Evolutionary conservation across 345 rosid genomes (phyloP).

Genomic region (Brassica juncea): DNA sequence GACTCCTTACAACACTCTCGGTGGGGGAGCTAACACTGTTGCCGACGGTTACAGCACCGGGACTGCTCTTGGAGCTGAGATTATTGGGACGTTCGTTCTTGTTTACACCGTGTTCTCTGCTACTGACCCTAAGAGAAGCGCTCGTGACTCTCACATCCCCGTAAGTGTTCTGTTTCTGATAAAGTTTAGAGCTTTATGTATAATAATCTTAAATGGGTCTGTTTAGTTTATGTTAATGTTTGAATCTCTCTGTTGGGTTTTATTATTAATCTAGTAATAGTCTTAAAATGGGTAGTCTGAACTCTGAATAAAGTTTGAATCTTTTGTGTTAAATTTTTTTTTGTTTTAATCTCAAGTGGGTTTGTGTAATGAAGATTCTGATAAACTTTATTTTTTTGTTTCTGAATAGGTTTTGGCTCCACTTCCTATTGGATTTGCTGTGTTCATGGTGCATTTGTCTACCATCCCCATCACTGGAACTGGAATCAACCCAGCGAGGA

Average conservation of each 20-base stretch:
- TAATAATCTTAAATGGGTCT: neutral
- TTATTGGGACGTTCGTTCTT: constrained; percentile 80
- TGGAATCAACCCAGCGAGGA: constrained; percentile 78
- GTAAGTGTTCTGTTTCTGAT: constrained; percentile 46
- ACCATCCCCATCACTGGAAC: constrained; percentile 82
- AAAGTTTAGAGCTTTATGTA: neutral
- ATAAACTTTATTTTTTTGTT: neutral
- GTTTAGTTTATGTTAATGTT: neutral
- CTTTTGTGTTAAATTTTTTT: neutral
- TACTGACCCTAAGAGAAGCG: constrained; percentile 87
- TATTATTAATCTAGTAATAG: neutral
- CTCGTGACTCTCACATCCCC: constrained; percentile 91
- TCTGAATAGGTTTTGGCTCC: constrained; percentile 57
- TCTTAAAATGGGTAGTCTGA: neutral
- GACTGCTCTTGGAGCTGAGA: constrained; percentile 77
- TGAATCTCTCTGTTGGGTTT: neutral
- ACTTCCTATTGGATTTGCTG: constrained; percentile 77
- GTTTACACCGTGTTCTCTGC: constrained; percentile 97
- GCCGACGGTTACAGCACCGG: constrained; percentile 54
- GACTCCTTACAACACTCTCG: constrained; percentile 49
- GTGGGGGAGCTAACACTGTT: constrained; percentile 73
- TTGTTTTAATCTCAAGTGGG: neutral
- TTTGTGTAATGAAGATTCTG: neutral
- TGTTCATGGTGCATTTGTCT: constrained; percentile 78
- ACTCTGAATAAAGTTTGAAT: neutral